phyloP scores from a whole-genome alignment of 2,329 filamentous ascomycete genomes.

The Penicillium aurantiogriseum region DNA sequence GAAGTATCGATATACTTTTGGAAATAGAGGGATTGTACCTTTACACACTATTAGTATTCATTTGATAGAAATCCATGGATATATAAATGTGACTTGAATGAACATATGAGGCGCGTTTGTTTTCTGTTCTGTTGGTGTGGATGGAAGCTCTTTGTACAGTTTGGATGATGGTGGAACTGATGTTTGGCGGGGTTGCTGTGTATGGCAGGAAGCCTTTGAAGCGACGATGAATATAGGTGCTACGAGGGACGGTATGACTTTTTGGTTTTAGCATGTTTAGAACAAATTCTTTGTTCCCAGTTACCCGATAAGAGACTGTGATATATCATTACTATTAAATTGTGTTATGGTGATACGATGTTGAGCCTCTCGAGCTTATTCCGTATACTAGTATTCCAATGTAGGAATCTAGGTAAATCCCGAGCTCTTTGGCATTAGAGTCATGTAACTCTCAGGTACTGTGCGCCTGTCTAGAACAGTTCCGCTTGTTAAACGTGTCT shows the following conservation, averaged over 20 bases:
- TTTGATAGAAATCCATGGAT: too few relatives aligned
- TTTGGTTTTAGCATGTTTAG: background rate
- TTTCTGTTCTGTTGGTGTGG: too few relatives aligned
- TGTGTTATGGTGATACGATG: background rate
- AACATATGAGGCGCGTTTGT: too few relatives aligned
- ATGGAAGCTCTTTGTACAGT: too few relatives aligned
- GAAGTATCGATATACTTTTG: too few relatives aligned
- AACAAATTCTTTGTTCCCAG: background rate
- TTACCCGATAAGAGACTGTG: background rate
- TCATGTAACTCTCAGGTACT: background rate
- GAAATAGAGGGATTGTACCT: too few relatives aligned
- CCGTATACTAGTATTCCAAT: background rate
- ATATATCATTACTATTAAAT: background rate
- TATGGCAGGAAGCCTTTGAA: conserved; percentile 7
- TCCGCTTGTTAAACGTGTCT: background rate
- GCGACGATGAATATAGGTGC: background rate
- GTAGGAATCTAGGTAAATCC: background rate
- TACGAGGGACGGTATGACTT: background rate
- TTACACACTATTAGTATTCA: too few relatives aligned
- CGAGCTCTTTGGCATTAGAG: background rate
- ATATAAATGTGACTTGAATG: too few relatives aligned
- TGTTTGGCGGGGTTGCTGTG: background rate
- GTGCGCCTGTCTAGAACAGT: background rate
- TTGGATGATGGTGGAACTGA: too few relatives aligned
- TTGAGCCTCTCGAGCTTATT: background rate